These are phyloP conservation scores for Globisporangium paroecandrum DNA, from an alignment of 352 stramenopile genomes.

Conservation along the genomic window DNA sequence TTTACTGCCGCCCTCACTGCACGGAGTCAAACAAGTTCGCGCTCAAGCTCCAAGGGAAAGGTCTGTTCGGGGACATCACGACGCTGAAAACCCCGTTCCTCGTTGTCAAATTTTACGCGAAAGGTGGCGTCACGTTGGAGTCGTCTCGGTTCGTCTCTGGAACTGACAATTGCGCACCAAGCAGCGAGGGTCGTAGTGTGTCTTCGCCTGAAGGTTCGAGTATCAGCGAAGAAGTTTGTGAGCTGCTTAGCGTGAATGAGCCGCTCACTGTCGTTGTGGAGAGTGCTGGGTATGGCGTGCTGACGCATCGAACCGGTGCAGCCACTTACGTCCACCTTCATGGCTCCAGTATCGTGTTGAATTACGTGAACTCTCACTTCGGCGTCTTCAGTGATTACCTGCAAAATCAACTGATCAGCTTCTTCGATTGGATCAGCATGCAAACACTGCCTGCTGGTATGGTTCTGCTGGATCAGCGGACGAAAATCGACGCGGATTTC, in stretches of 20 bases:
- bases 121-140: conserved; percentile 35
- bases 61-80: conserved; percentile 39
- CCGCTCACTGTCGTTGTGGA: conserved; percentile 39
- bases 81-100: conserved; percentile 34
- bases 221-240: conserved; percentile 35
- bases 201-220: not conserved
- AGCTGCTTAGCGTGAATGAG: conserved; percentile 32
- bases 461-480: conserved; percentile 31
- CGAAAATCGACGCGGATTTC: conserved; percentile 55
- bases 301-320: conserved; percentile 43
- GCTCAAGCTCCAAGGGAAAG: conserved; percentile 36
- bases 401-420: conserved; percentile 55
- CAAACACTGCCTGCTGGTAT: conserved; percentile 38
- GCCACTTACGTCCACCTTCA: conserved; percentile 42
- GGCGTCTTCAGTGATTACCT: conserved; percentile 45
- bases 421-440: conserved; percentile 61
- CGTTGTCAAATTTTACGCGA: conserved; percentile 29
- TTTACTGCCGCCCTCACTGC: conserved; percentile 50
- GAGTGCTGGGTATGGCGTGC: conserved; percentile 36
- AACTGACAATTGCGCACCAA: not conserved
- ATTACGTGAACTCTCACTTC: conserved; percentile 56
- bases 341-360: conserved; percentile 43
- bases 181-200: not conserved
- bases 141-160: conserved; percentile 34
- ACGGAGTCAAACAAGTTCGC: conserved; percentile 38